Base-by-base conservation (phyloP, 2,329 filamentous ascomycete genomes). In the Nigrospora osmanthi region DNA sequence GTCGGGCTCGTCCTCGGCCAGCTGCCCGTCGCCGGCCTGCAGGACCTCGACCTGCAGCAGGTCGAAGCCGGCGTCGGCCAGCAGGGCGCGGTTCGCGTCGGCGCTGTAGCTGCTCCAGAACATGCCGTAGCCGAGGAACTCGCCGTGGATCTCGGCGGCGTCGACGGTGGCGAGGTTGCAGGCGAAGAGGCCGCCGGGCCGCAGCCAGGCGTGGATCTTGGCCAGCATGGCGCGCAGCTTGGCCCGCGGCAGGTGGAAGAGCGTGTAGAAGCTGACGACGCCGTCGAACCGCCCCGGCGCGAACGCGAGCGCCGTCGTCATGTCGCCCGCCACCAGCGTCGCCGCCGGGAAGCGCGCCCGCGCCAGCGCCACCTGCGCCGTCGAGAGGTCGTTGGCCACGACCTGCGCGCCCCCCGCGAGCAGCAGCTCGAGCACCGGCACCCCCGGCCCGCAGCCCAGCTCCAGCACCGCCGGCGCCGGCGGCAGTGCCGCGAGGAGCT, bases 241-340 rank as follows among this genome's bases (percentile, higher is more conserved):
- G 1, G 59, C 58, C 6, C 67, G 65, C 1, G 75, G 73, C 6
- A 81, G 64, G 51, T 80, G 77, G 42, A 78, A 71, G 42, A 81
- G 56, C 32, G 70, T 75, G 57, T 77, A 80, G 52, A 80, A 69
- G 0, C 61, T 76, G 1, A 73, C 52, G 2, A 78, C 66, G 5
- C 69, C 73, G 46, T 78, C 68, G 45, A 80, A 65, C 0, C 61
- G 60, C 1, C 38, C 55, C 0, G 50, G 46, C 0, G 52, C 33
- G 42, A 68, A 68, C 3, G 52, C 42, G 6, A 70, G 59, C 2
- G 48, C 46, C 48, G 57, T 60, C 48, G 57, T 60, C 65, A 71
- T 70, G 56, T 71, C 69, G 40, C 63, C 61, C 43, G 63, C 52
- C 16, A 57, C 40, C 40, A 66, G 63, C 23, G 49, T 42, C 31